phyloP scores from a whole-genome alignment of 306 rosid species.

The Quercus gilva region DNA sequence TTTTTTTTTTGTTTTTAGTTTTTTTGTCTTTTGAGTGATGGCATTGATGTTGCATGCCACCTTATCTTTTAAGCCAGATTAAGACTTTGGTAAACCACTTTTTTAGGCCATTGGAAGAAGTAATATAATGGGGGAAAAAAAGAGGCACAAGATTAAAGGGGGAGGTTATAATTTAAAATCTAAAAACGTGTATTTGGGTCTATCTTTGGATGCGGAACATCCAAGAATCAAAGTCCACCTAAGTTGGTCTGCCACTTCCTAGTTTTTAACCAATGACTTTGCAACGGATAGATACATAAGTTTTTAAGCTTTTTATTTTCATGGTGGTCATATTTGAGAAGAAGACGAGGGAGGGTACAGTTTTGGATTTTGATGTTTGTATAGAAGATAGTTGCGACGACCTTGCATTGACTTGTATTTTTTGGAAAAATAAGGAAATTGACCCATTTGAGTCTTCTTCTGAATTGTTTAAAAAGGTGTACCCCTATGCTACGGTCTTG shows the following conservation, averaged over 20 bases:
- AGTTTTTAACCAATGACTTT: constrained; percentile 17
- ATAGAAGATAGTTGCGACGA: constrained; percentile 5
- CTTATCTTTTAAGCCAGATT: neutral
- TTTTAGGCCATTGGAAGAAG: neutral
- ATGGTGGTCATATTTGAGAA: constrained; percentile 35
- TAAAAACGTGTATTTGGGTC: constrained; percentile 23
- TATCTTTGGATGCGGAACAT: constrained; percentile 41
- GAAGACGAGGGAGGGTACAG: constrained; percentile 27
- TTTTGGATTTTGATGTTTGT: constrained; percentile 7
- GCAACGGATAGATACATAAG: neutral
- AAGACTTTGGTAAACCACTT: constrained; percentile 1
- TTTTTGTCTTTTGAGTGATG: neutral
- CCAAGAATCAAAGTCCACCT: constrained; percentile 59
- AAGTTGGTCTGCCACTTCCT: constrained; percentile 49
- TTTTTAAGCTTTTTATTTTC: neutral
- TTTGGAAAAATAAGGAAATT: neutral
- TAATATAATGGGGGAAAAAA: neutral
- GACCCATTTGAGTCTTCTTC: neutral
- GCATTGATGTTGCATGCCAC: neutral
- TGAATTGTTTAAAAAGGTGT: neutral
- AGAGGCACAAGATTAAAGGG: neutral
- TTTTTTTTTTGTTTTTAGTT: neutral
- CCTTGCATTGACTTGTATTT: constrained; percentile 27
- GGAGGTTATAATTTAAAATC: neutral
- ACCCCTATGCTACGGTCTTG: neutral